Base-by-base conservation (phyloP, 345 rosid genomes). In the Eucalyptus polyanthemos region DNA sequence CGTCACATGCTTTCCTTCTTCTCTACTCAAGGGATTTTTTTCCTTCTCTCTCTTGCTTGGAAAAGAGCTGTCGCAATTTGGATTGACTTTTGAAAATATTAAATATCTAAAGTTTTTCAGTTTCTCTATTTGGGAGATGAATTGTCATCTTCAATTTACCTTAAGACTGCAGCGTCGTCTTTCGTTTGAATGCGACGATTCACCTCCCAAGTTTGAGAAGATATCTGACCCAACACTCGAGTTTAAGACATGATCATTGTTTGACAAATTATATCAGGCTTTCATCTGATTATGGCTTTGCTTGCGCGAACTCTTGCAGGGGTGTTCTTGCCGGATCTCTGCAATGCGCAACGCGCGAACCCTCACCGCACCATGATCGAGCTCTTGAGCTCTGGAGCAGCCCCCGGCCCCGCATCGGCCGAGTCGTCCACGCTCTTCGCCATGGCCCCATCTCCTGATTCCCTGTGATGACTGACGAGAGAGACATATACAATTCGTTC, bases 351-450 rank as follows among this genome's bases (percentile, higher is more conserved):
- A 13, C 93, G 97, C 14, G 83, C 72, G 86, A 95, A 96, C 90
- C 99, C 98, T 16, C 96, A 93, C 92, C 95, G 99, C 7, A 93
- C 95, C 12, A 95, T 97, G 99, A 27, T 94, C 56, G 97, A 96
- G 90, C 92, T 94, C 16, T 90, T 93, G 90, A 97, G 97, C 95
- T 94, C 96, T 2, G 96, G 98, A 9, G 95, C 72, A 0, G 93
- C 95, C 47, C 90, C 94, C 3, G 95, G 96, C 80, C 96, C 97
- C 2, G 90, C 65, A 44, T 87, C 95, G 5, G 47, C 90, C 1
- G 53, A 83, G 25, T 60, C 92, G 27, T 56, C 89, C 11, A 8
- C 89, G 25, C 42, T 49, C 29, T 40, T 29, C 54, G 89, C 76
- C 24, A 92, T 86, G 27, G 93, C 92, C 21, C 89, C 93, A 58